These are phyloP conservation scores for Lactarius vividus DNA, from an alignment of 768 basidiomycete genomes.

Conservation along the genomic window DNA sequence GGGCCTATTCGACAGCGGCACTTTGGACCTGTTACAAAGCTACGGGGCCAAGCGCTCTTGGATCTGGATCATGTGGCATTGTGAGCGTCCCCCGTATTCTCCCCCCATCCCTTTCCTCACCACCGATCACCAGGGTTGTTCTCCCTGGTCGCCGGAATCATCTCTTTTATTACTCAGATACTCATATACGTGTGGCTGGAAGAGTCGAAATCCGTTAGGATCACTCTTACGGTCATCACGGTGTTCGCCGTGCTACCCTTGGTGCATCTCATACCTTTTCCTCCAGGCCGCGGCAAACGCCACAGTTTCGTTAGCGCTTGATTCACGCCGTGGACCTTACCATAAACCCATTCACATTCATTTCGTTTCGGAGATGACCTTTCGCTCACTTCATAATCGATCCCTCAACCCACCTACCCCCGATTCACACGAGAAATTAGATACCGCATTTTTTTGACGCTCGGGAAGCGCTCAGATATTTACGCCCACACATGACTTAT, in stretches of 20 bases:
- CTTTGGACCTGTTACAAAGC: constrained; percentile 12
- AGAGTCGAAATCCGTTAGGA: constrained; percentile 19
- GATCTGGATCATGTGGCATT: constrained; percentile 26
- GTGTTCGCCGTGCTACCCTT: constrained; percentile 17
- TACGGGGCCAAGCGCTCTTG: constrained; percentile 24
- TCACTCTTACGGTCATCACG: constrained; percentile 16
- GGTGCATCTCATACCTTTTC: constrained; percentile 15
- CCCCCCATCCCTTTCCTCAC: not conserved
- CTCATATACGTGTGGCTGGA: constrained; percentile 22
- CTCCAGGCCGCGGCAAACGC: not conserved
- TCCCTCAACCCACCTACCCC: not conserved
- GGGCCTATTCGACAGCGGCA: constrained; percentile 21
- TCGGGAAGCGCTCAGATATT: constrained; percentile 1
- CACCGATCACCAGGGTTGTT: constrained; percentile 12
- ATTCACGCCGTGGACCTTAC: not conserved
- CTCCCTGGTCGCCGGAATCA: constrained; percentile 10
- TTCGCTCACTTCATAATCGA: not conserved
- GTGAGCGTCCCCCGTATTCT: constrained; percentile 4
- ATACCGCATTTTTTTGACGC: not conserved
- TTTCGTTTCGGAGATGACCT: not conserved
- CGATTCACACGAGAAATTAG: not conserved
- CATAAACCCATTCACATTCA: not conserved
- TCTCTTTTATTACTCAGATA: constrained; percentile 12
- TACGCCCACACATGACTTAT: not conserved
- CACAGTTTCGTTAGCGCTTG: not conserved